Percentiles rank a stretch among this genome's conserved stretches.
Conservation (phyloP, 805 yeast species). For the Lachancea quebecensis region DNA sequence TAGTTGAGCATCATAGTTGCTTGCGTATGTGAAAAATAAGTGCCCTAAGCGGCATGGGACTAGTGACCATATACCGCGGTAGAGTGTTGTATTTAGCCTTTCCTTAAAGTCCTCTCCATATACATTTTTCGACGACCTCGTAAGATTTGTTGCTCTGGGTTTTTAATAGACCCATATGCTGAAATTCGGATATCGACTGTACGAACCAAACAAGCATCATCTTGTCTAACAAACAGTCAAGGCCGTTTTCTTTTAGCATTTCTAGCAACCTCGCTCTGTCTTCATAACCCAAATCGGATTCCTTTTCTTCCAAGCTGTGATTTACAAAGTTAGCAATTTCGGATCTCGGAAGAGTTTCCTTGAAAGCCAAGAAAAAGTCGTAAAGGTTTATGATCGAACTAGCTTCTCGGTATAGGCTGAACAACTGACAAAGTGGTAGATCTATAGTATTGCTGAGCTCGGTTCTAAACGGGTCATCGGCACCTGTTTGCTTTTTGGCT, state of each 20-base stretch:
- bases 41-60: too few relatives aligned
- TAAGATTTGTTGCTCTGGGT: slow-evolving; percentile 39
- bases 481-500: slow-evolving; percentile 9
- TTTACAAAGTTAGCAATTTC: slow-evolving; percentile 11
- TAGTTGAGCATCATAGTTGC: background rate
- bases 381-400: slow-evolving; percentile 58
- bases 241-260: slow-evolving; percentile 21
- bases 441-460: slow-evolving; percentile 35
- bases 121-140: slow-evolving; percentile 27
- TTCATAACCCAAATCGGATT: slow-evolving; percentile 15
- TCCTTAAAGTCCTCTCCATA: slow-evolving; percentile 30
- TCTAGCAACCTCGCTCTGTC: slow-evolving; percentile 21
- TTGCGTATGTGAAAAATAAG: too few relatives aligned
- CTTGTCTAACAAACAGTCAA: slow-evolving; percentile 50
- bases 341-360: slow-evolving; percentile 38
- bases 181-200: slow-evolving; percentile 65
- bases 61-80: too few relatives aligned
- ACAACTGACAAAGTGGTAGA: slow-evolving; percentile 53
- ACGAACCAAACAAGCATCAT: slow-evolving; percentile 64
- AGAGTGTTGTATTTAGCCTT: too few relatives aligned
- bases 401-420: slow-evolving; percentile 71
- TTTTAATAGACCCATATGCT: slow-evolving; percentile 60
- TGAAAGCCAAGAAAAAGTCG: slow-evolving; percentile 61
- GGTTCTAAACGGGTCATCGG: slow-evolving; percentile 10
- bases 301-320: slow-evolving; percentile 10